A percentile compares a stretch with the other conserved stretches of the same genome.
Conservation (phyloP, 371 early-diverging fungal species). For the Mucor piriformis region DNA sequence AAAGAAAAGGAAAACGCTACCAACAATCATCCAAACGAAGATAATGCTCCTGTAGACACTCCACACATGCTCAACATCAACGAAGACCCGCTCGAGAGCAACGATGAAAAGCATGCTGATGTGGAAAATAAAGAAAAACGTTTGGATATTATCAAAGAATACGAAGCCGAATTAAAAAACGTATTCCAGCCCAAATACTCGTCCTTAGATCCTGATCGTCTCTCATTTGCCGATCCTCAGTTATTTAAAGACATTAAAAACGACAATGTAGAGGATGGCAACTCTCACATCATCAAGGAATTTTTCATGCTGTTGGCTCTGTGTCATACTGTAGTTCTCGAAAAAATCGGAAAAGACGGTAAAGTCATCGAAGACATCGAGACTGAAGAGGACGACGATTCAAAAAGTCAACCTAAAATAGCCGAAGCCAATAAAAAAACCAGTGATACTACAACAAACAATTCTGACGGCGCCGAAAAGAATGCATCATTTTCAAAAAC, state of each 20-base stretch:
- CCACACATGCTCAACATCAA: background rate
- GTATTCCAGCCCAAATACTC: conserved; percentile 77
- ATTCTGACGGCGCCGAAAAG: background rate
- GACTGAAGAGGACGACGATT: conserved; percentile 22
- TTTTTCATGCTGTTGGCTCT: conserved; percentile 88
- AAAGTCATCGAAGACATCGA: conserved; percentile 44
- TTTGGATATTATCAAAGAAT: conserved; percentile 55
- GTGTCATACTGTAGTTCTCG: conserved; percentile 94
- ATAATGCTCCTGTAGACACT: conserved; percentile 1
- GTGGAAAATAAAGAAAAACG: conserved; percentile 22
- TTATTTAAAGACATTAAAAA: conserved; percentile 70
- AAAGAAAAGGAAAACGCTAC: conserved; percentile 32
- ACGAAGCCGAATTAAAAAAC: conserved; percentile 58
- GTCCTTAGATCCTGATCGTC: conserved; percentile 61
- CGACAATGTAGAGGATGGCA: background rate
- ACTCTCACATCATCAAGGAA: conserved; percentile 40
- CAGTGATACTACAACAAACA: background rate
- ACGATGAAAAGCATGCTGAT: conserved; percentile 9
- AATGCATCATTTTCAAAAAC: background rate
- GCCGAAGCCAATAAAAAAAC: background rate
- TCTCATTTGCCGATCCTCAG: conserved; percentile 86
- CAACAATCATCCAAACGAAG: conserved; percentile 22
- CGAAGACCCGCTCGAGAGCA: conserved; percentile 9
- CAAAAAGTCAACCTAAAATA: conserved; percentile 19
- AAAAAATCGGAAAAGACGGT: conserved; percentile 61